Base-by-base conservation (phyloP, 345 rosid species). In the Cardamine occulta region DNA sequence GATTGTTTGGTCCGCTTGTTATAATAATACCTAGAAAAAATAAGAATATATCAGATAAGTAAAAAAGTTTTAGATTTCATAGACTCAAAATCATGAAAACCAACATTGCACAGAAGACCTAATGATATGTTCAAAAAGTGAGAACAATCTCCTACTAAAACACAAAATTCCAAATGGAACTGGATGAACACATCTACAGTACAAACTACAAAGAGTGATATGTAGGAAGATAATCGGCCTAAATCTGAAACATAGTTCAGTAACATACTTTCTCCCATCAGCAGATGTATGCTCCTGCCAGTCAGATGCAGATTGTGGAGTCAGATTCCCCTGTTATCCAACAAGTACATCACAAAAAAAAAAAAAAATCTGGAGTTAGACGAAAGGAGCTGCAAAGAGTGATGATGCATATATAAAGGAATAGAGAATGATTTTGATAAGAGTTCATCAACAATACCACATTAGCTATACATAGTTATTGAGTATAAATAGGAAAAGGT, bases 271-370 rank as follows among this genome's bases (percentile, higher is more conserved):
- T 86, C 89, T 90, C 63, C 96, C 99, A 78, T 89, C 96, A 68
- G 87, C 81, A 63, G 99, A 82, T 68, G 86, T 77, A 82, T 95
- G 99, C 83, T 92, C 97, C 84, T 88, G 96, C 97, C 99, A 95
- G 68, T 95, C 97, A 81, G 87, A 86, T 64, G 87, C 79, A 60
- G 91, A 82, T 64, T 83, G 88, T 49, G 82, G 91, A 69, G 82
- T 76, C 70, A 65, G 42, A 77, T 18, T 82, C 63, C 85, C 70
- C 80, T 53, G 63, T 21, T 52, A 59, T 49, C 29, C 66, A 75
- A 45, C 76, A 64, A 56, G 35, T 17, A 37, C 47, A 57, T 45
- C 1, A 45, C 8, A 2, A 15, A 15, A 40, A 12, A 42, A 5
- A 2, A 4, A 0, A 37, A 11, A 40, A 44, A 15, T n/a, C 51